Evolutionary conservation across 2,329 filamentous ascomycete species (phyloP).

Genomic region (Cordyceps farinosa): DNA sequence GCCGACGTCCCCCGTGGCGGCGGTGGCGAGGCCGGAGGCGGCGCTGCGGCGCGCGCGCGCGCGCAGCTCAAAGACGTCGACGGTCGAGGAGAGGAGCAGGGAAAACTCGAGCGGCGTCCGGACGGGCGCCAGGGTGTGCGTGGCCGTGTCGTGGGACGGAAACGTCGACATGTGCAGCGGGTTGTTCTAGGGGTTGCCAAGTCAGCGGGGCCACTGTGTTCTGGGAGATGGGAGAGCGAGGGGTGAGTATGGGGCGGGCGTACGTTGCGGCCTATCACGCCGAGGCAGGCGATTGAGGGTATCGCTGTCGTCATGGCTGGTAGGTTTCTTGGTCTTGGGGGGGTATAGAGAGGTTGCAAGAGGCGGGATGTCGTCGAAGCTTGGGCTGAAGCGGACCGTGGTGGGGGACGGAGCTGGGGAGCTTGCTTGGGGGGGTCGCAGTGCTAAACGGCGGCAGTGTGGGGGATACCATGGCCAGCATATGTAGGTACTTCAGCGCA

Average conservation of each 20-base stretch:
- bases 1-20: conserved; percentile 76
- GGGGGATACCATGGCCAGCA: background rate
- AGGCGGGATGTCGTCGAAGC: background rate
- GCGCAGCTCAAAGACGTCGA: conserved; percentile 90
- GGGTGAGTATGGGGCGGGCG: conserved; percentile 25
- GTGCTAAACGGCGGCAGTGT: background rate
- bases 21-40: conserved; percentile 36
- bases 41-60: conserved; percentile 69
- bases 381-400: background rate
- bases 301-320: conserved; percentile 55
- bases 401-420: background rate
- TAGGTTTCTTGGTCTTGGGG: conserved; percentile 4
- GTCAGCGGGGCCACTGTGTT: conserved; percentile 14
- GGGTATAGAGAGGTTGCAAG: conserved; percentile 9
- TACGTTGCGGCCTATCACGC: conserved; percentile 91
- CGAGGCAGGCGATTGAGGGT: conserved; percentile 87
- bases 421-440: background rate
- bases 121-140: conserved; percentile 51
- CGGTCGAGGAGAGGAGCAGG: conserved; percentile 82
- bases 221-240: background rate
- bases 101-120: conserved; percentile 83
- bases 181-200: conserved; percentile 66
- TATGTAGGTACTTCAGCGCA: too few relatives aligned
- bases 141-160: conserved; percentile 62
- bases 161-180: conserved; percentile 92